These are phyloP conservation scores for Gloeopeniophorella convolvens DNA, from an alignment of 768 basidiomycete species.

Conservation along the genomic window DNA sequence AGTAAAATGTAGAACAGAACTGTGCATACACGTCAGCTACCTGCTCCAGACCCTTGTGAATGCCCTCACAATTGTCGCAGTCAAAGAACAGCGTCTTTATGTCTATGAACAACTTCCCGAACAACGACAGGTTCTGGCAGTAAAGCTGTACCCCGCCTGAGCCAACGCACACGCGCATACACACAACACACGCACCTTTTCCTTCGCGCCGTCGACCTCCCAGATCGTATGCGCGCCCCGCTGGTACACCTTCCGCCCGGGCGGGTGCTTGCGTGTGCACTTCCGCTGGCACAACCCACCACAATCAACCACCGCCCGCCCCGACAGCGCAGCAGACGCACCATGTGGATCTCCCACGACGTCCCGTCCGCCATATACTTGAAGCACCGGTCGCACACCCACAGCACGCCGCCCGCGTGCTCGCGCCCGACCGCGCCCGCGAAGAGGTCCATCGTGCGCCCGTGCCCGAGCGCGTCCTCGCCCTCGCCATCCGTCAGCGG, in stretches of 20 bases:
- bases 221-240: constrained; percentile 85
- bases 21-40: constrained; percentile 25
- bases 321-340: constrained; percentile 29
- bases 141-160: constrained; percentile 55
- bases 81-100: constrained; percentile 95
- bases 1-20: constrained; percentile 92
- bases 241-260: constrained; percentile 87
- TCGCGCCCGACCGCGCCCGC: constrained; percentile 54
- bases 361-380: constrained; percentile 85
- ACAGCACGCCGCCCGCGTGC: constrained; percentile 46
- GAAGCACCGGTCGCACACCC: constrained; percentile 93
- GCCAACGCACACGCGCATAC: constrained; percentile 2
- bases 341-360: constrained; percentile 65
- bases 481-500: constrained; percentile 65
- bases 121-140: constrained; percentile 92
- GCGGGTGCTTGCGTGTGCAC: constrained; percentile 67
- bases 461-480: constrained; percentile 45
- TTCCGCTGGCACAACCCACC: constrained; percentile 40
- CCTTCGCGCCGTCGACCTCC: constrained; percentile 87
- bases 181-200: constrained; percentile 51
- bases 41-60: neutral
- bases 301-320: neutral
- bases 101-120: constrained; percentile 98
- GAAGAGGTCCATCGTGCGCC: constrained; percentile 67
- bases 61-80: constrained; percentile 67